phyloP scores from a whole-genome alignment of 2,329 filamentous ascomycete species.

The Talaromyces pinophilus region DNA sequence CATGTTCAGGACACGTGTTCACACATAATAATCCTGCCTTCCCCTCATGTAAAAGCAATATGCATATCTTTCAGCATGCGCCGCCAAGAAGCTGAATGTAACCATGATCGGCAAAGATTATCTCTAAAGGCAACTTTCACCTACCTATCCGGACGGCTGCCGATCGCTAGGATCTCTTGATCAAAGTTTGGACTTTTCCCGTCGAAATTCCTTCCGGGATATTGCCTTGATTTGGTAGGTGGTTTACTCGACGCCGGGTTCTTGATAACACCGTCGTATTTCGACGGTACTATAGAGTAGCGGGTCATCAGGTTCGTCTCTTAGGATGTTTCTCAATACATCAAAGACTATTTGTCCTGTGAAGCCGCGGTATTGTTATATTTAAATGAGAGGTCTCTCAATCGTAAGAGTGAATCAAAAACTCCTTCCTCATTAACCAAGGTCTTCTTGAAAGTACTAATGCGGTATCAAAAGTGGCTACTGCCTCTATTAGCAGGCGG shows the following conservation, averaged over 20 bases:
- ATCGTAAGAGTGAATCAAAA: neutral
- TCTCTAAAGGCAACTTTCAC: neutral
- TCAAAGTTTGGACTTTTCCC: neutral
- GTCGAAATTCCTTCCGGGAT: neutral
- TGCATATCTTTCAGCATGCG: neutral
- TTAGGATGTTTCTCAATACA: neutral
- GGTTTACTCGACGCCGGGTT: neutral
- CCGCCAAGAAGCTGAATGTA: neutral
- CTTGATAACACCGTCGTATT: slow-evolving; percentile 1
- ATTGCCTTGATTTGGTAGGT: neutral
- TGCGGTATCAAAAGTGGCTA: neutral
- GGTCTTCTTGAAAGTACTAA: neutral
- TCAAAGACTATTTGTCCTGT: neutral
- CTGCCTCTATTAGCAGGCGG: neutral
- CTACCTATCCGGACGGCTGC: neutral
- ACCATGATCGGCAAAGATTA: neutral
- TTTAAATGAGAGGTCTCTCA: neutral
- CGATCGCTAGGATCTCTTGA: neutral
- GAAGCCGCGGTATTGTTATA: neutral
- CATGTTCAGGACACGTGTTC: too few species aligned
- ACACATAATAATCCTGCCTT: neutral
- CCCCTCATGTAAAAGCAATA: neutral
- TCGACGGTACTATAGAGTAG: neutral
- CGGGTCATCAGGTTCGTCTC: neutral
- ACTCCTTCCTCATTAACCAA: neutral